Evolutionary conservation across 306 rosid species (phyloP).

Genomic region (Rosa chinensis): DNA sequence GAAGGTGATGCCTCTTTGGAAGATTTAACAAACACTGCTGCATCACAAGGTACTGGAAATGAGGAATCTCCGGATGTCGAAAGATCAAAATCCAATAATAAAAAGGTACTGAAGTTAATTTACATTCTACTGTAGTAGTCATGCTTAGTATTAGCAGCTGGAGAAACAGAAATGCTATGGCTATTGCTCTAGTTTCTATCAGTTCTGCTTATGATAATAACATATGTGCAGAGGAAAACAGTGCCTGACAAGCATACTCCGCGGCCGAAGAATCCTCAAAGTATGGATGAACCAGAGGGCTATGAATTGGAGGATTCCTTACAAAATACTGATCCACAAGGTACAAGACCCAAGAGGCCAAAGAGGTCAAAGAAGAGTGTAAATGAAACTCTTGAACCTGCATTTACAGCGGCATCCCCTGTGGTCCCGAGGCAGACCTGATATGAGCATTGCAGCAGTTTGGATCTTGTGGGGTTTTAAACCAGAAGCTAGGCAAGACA

Average conservation of each 20-base stretch:
- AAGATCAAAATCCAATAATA: constrained; percentile 60
- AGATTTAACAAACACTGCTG: constrained; percentile 52
- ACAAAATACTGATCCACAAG: constrained; percentile 40
- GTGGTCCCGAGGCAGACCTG: constrained; percentile 43
- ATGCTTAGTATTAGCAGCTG: background rate
- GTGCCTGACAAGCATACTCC: constrained; percentile 45
- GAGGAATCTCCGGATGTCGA: constrained; percentile 59
- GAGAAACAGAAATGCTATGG: background rate
- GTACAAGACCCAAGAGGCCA: constrained; percentile 60
- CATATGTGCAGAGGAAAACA: constrained; percentile 61
- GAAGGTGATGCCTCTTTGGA: constrained; percentile 94
- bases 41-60: constrained; percentile 47
- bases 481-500: constrained; percentile 38
- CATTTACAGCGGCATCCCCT: constrained; percentile 31
- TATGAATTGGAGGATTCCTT: constrained; percentile 46
- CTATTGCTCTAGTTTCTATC: background rate
- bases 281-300: constrained; percentile 41
- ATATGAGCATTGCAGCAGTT: constrained; percentile 26
- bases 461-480: constrained; percentile 22
- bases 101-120: constrained; percentile 58
- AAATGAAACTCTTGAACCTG: constrained; percentile 62
- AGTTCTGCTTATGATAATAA: background rate
- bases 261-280: constrained; percentile 47
- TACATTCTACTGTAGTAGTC: background rate
- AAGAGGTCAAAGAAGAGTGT: constrained; percentile 71